phyloP scores from a whole-genome alignment of 192 early-diverging fungal genomes.

The Paraglomus occultum region DNA sequence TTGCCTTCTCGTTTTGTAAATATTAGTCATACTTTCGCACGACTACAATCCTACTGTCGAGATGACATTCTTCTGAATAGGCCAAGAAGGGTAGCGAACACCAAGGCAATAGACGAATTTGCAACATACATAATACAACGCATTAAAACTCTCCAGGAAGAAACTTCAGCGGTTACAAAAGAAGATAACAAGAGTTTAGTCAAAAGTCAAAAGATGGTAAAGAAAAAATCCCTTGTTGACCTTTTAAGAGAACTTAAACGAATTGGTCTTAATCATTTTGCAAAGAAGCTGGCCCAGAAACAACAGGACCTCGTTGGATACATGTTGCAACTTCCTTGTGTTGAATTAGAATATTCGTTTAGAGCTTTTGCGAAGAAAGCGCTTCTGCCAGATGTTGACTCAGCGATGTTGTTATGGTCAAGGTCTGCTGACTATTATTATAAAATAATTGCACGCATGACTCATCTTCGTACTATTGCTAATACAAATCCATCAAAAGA shows the following conservation, averaged over 20 bases:
- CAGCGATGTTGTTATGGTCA: slow-evolving; percentile 39
- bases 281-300: slow-evolving; percentile 36
- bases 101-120: slow-evolving; percentile 45
- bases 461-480: slow-evolving; percentile 51
- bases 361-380: slow-evolving; percentile 33
- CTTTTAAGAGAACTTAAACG: slow-evolving; percentile 67
- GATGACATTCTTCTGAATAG: slow-evolving; percentile 37
- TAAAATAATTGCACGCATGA: slow-evolving; percentile 60
- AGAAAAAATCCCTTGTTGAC: slow-evolving; percentile 78
- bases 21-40: slow-evolving; percentile 42
- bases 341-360: slow-evolving; percentile 37
- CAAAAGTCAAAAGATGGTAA: slow-evolving; percentile 66
- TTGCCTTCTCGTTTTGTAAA: slow-evolving; percentile 37
- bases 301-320: slow-evolving; percentile 46
- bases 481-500: slow-evolving; percentile 53
- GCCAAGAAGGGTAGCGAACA: not conserved
- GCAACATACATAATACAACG: slow-evolving; percentile 52
- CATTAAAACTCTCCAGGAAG: slow-evolving; percentile 57
- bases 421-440: slow-evolving; percentile 72
- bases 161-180: slow-evolving; percentile 50
- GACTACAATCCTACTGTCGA: slow-evolving; percentile 38
- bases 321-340: slow-evolving; percentile 40
- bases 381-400: slow-evolving; percentile 26
- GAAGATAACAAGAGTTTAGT: slow-evolving; percentile 54
- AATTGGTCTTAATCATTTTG: slow-evolving; percentile 54